Evolutionary conservation across 148 eudicot genomes (phyloP).

Genomic region (Cornus controversa): DNA sequence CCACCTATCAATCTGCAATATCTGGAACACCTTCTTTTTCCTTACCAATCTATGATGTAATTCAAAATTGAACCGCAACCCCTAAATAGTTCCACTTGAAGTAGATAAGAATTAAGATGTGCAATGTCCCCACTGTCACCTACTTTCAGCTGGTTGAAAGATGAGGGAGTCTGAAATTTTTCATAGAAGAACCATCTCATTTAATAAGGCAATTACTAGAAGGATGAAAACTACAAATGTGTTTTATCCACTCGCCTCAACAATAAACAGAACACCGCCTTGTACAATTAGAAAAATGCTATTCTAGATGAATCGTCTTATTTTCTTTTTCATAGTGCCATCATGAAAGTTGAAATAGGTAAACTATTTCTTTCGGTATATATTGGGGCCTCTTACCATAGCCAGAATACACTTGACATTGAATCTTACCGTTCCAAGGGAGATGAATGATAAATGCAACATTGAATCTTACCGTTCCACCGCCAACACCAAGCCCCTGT

Average conservation of each 20-base stretch:
- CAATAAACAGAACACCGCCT: not conserved
- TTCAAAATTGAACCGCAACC: not conserved
- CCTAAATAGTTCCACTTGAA: not conserved
- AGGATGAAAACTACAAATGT: not conserved
- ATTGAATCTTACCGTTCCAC: slow-evolving; percentile 78
- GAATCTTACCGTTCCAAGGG: not conserved
- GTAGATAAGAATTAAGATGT: not conserved
- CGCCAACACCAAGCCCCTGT: slow-evolving; percentile 95
- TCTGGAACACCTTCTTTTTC: too few species aligned
- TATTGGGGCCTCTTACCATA: not conserved
- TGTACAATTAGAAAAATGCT: not conserved
- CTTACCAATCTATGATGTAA: not conserved
- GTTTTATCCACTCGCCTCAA: not conserved
- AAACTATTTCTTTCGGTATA: not conserved
- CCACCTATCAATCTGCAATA: too few species aligned
- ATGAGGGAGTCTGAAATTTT: not conserved
- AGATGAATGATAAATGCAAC: not conserved
- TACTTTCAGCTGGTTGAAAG: not conserved
- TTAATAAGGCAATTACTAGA: too few species aligned
- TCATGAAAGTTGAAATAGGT: not conserved
- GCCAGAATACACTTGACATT: not conserved
- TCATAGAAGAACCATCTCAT: not conserved
- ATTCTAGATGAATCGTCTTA: not conserved
- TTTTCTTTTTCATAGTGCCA: not conserved
- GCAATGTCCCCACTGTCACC: not conserved